Evolutionary conservation across 805 yeast species (phyloP), one percentile per base, ranked within the genome.

Genomic region (Yarrowia sp.): DNA sequence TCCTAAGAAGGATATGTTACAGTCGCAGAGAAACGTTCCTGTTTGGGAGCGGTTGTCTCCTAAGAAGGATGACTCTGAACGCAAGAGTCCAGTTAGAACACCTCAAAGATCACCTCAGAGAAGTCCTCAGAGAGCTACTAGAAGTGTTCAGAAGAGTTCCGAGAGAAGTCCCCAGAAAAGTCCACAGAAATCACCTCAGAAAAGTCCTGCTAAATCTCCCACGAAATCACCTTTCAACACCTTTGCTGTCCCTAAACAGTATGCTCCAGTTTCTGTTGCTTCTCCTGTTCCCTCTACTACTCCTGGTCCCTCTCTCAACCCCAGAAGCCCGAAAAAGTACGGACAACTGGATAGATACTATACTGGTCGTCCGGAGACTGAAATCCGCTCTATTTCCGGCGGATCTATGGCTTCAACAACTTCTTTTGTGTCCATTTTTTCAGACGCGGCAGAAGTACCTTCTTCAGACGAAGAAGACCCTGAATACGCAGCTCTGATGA

Each of bases 401-500:
- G 38, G 46, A 7, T 54, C 61, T 5, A 17, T 33, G 1, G 12
- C 26, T 17, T 54, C 61, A 1, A 11, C 44, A 4, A 22, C 41
- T 12, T 36, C 61, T 1, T 22, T 43, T 2, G 32, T 14, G 5
- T 51, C 59, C 7, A 24, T 51, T 5, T 51, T 51, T 16, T 51
- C 59, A 12, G 59, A 51, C 64, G 16, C 63, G 35, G 28, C 26
- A 61, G 41, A 22, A 62, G 35, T 30, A 10, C 32, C 35, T 19
- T 24, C 35, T 16, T 46, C 59, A 35, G 49, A 49, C 5, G 35
- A 64, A 16, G 33, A 48, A 33, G 52, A 43, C 9, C 54, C 61
- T 7, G 64, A 65, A n/a, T 28, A 56, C n/a, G 64, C 67, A 12
- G 56, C 62, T 24, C 19, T 62, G 44, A 46, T 48, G 46, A 62